These are phyloP conservation scores for Holtermannia corniformis DNA, from an alignment of 768 basidiomycete genomes.

Conservation along the genomic window DNA sequence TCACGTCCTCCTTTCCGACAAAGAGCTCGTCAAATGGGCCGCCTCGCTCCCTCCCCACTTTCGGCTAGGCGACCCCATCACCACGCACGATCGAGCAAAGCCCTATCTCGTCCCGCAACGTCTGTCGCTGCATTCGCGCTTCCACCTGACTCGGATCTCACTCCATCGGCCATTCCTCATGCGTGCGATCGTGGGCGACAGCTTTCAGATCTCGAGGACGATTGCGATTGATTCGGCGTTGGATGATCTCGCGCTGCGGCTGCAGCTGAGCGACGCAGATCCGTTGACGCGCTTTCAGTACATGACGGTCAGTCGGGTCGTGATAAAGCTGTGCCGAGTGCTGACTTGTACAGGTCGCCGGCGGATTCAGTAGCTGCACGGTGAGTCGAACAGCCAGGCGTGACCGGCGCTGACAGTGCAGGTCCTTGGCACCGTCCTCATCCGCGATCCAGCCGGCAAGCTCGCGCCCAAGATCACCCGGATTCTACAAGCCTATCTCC, in stretches of 20 bases:
- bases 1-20: constrained; percentile 16
- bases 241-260: constrained; percentile 18
- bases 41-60: constrained; percentile 19
- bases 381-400: not conserved
- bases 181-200: not conserved
- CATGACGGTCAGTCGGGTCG: not conserved
- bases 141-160: constrained; percentile 22
- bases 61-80: constrained; percentile 13
- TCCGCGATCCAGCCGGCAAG: not conserved
- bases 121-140: constrained; percentile 14
- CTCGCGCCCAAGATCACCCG: not conserved
- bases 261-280: constrained; percentile 10
- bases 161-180: constrained; percentile 25
- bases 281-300: constrained; percentile 16
- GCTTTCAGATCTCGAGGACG: constrained; percentile 3
- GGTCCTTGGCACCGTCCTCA: not conserved
- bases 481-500: not conserved
- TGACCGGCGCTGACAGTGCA: not conserved
- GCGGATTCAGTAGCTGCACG: not conserved
- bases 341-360: not conserved
- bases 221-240: constrained; percentile 14
- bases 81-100: constrained; percentile 4
- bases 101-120: constrained; percentile 17
- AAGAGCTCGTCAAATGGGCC: constrained; percentile 10
- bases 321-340: not conserved